Evolutionary conservation across 2,329 filamentous ascomycete species (phyloP).

Genomic region (Gnomoniopsis sp.): DNA sequence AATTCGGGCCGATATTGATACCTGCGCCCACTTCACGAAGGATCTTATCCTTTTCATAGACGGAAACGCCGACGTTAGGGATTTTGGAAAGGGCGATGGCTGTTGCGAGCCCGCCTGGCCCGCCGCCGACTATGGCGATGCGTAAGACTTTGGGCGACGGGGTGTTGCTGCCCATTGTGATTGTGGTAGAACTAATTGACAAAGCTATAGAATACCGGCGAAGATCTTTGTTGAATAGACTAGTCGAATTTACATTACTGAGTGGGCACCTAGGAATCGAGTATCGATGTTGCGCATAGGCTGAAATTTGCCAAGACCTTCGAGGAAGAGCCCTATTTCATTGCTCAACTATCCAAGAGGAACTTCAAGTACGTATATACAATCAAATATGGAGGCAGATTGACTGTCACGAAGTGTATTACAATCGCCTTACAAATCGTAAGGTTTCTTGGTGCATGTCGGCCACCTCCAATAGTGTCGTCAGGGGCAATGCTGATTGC

Average conservation of each 20-base stretch:
- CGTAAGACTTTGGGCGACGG: background rate
- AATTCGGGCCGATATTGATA: conserved; percentile 33
- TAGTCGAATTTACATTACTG: no score
- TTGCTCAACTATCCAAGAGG: background rate
- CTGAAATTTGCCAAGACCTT: background rate
- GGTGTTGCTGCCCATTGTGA: background rate
- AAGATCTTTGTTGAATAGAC: no score
- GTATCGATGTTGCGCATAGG: no score
- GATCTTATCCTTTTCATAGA: conserved; percentile 33
- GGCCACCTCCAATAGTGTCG: conserved; percentile 10
- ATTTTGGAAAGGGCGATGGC: conserved; percentile 30
- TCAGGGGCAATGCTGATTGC: conserved; percentile 14
- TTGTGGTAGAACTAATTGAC: background rate
- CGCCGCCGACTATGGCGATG: conserved; percentile 17
- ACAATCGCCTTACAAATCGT: background rate
- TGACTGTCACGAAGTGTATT: background rate
- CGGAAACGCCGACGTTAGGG: conserved; percentile 28
- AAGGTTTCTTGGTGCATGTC: background rate
- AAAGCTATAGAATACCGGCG: background rate
- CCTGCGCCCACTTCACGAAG: conserved; percentile 35
- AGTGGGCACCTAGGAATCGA: background rate
- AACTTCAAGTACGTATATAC: background rate
- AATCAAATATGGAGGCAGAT: background rate
- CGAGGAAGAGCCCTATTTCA: background rate
- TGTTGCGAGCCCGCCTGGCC: conserved; percentile 17